Evolutionary conservation across 306 rosid genomes (phyloP), one percentile per base, ranked within the genome.

Genomic region (Carpinus viminea): DNA sequence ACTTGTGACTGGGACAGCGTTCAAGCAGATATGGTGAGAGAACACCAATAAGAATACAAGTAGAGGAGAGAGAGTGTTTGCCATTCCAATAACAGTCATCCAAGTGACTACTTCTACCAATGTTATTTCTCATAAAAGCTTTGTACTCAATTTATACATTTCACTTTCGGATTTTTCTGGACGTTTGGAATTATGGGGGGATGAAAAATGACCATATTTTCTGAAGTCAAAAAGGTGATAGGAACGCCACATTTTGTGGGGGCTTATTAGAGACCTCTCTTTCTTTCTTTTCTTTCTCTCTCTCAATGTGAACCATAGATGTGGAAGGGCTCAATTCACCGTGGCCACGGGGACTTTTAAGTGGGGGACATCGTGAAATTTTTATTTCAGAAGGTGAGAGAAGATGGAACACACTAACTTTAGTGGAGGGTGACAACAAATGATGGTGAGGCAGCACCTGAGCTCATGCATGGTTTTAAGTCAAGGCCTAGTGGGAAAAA

Each of bases 1-100:
- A 92, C 95, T 91, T 86, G 97, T 85, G 70, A 83, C 77, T 46
- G 98, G 98, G 82, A 90, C 87, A 75, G 93, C 97, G 75, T 85
- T 86, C 59, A 86, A 83, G 88, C 74, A 77, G 26, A 83, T 18
- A 45, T 91, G 89, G 76, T 80, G 86, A 77, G 86, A 88, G 81
- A 92, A 70, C 50, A 86, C 87, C 9, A 92, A 82, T 43, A 86
- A 65, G 46, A 95, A 74, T 57, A 95, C 71, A 24, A 95, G 86
- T 13, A 92, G 64, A 79, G 78, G 88, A 81, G 90, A 74, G 80
- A 87, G 79, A 79, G 82, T 57, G 71, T 56, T 6, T 61, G 86
- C 79, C 94, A 88, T 85, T 72, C 8, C 76, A 79, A 79, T 68
- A 21, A 76, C 52, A 54, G 48, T 36, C 20, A 80, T 74, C 31